Evolutionary conservation across 768 basidiomycete species (phyloP), one percentile per base, ranked within the genome.

Genomic region (Hygrocybe coccinea): DNA sequence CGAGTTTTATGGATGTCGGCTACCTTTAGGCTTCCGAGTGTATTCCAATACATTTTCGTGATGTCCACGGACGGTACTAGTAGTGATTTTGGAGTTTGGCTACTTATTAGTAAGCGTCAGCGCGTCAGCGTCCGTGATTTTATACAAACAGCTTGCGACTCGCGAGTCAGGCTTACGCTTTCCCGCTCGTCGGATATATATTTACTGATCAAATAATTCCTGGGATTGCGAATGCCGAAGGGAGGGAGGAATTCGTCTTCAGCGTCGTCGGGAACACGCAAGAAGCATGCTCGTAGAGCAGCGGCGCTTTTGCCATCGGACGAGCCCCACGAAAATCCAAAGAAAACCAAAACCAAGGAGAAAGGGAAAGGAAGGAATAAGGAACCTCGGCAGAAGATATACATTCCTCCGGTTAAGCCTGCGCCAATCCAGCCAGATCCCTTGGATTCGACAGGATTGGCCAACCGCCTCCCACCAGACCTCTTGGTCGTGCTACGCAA

Each of bases 261-360:
- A 3, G 92, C 93, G 21, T 78, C 85, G 0, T 84, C 90, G 1
- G 91, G 74, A 4, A 97, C 95, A 8, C 83, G 94, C 57, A 97
- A 95, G 77, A 98, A 97, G 70, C 91, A 95, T 67, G 89, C 89
- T 14, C 83, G 87, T 57, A 94, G 89, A 65, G 79, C 83, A 1
- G 75, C 75, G 14, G 74, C 69, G 44, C 52, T 64, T 56, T 17
- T 62, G 19, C 46, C 60, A 49, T 67, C 67, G 8, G 61, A 68
- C 34, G 74, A 76, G 38, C 67, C 72, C 6, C 55, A 69, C 14
- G 64, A 65, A 10, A 73, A 68, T 67, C 76, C 76, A 56, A 85
- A 77, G 69, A 75, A 76, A 35, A 57, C 58, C 7, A 70, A 72
- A 64, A 74, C 74, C 51, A 85, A 78, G 71, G 76, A 74, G 44